phyloP scores from a whole-genome alignment of 176 grass and related monocot genomes.

The Triticum urartu region DNA sequence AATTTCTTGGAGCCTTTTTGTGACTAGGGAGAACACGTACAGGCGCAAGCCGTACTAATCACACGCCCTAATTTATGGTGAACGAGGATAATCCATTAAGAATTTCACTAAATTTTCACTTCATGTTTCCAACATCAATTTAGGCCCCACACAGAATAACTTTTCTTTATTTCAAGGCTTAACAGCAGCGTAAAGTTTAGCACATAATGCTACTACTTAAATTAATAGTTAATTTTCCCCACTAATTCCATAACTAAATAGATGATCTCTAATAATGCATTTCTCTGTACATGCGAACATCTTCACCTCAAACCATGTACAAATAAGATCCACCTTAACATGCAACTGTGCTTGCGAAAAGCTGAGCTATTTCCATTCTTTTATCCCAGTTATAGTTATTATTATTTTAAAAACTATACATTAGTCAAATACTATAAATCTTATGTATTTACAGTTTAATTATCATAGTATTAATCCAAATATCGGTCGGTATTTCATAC shows the following conservation, averaged over 20 bases:
- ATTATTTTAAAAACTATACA: neutral
- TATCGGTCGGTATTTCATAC: neutral
- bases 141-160: neutral
- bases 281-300: neutral
- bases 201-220: too few relatives aligned
- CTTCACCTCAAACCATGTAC: neutral
- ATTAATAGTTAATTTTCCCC: neutral
- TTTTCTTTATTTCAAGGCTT: too few relatives aligned
- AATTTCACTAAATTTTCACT: neutral
- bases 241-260: neutral
- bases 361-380: neutral
- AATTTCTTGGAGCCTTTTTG: too few relatives aligned
- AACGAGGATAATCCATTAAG: neutral
- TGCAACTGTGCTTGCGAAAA: neutral
- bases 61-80: neutral
- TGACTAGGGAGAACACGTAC: too few relatives aligned
- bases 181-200: too few relatives aligned
- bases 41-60: too few relatives aligned
- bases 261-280: neutral
- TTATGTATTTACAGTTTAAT: too few relatives aligned
- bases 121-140: neutral
- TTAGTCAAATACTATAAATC: neutral
- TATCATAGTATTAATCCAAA: neutral
- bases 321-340: neutral
- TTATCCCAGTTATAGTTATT: neutral